A percentile compares a stretch with the other conserved stretches of the same genome.
These are phyloP conservation scores for Aaosphaeria arxii DNA, from an alignment of 2,329 filamentous ascomycete genomes.

Conservation along the genomic window DNA sequence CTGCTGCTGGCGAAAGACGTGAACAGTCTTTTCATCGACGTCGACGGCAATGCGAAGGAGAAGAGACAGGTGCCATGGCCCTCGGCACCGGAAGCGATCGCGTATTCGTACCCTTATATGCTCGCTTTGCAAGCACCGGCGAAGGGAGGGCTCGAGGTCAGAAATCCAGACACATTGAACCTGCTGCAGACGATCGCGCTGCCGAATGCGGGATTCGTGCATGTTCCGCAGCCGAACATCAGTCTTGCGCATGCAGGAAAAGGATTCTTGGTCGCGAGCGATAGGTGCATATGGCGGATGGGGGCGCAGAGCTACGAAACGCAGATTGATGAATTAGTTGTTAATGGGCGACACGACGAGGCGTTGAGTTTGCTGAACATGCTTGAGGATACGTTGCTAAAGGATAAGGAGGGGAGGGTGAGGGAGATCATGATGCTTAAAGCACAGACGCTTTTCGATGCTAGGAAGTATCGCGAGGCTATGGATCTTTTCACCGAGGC, in stretches of 20 bases:
- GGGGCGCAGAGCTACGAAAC: slow-evolving; percentile 85
- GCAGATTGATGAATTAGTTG: slow-evolving; percentile 79
- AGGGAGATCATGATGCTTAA: slow-evolving; percentile 90
- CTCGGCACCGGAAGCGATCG: slow-evolving; percentile 81
- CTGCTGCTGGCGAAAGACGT: slow-evolving; percentile 96
- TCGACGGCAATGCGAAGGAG: slow-evolving; percentile 75
- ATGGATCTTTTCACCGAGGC: slow-evolving; percentile 91
- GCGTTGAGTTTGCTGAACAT: slow-evolving; percentile 85
- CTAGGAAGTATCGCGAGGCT: slow-evolving; percentile 78
- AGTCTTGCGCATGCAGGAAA: slow-evolving; percentile 96
- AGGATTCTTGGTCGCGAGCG: slow-evolving; percentile 89
- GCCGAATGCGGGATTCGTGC: slow-evolving; percentile 77
- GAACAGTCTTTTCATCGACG: slow-evolving; percentile 88
- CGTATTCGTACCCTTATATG: slow-evolving; percentile 96
- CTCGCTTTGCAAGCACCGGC: slow-evolving; percentile 78
- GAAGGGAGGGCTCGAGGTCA: slow-evolving; percentile 82
- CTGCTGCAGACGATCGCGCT: slow-evolving; percentile 81
- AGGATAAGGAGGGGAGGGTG: slow-evolving; percentile 75
- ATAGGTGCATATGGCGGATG: slow-evolving; percentile 95
- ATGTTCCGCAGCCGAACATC: slow-evolving; percentile 88
- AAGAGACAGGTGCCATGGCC: slow-evolving; percentile 92
- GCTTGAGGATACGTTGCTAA: slow-evolving; percentile 87
- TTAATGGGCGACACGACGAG: slow-evolving; percentile 75
- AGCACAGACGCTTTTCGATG: slow-evolving; percentile 77
- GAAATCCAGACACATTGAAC: slow-evolving; percentile 90